These are phyloP conservation scores for Cladosporium sp. DNA, from an alignment of 2,329 filamentous ascomycete species.

Conservation along the genomic window DNA sequence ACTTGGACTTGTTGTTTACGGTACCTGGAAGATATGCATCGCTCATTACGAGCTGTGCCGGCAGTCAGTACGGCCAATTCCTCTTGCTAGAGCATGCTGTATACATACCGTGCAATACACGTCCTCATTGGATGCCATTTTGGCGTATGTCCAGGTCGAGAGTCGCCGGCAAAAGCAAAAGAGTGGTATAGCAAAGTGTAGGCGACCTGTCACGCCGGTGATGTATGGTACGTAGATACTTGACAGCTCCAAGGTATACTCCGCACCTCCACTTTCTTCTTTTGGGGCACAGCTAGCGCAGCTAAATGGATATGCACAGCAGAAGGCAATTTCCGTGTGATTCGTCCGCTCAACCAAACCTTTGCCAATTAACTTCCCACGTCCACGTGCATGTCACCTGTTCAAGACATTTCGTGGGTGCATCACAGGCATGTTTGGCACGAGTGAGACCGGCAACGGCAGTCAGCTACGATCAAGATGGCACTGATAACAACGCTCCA, in stretches of 20 bases:
- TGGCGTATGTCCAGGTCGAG: not conserved
- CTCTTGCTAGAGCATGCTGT: not conserved
- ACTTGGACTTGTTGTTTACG: constrained; percentile 22
- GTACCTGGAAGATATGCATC: constrained; percentile 90
- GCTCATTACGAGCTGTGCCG: constrained; percentile 77
- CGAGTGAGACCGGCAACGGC: not conserved
- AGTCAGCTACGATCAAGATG: not conserved
- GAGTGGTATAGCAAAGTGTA: constrained; percentile 2
- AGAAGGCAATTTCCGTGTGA: constrained; percentile 14
- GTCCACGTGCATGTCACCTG: constrained; percentile 2
- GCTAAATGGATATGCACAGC: not conserved
- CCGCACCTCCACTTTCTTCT: not conserved
- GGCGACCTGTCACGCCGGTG: not conserved
- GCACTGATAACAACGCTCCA: constrained; percentile 10
- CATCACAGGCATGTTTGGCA: not conserved
- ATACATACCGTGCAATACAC: constrained; percentile 65
- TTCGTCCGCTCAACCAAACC: constrained; percentile 16
- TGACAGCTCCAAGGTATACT: not conserved
- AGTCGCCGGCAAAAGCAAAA: not conserved
- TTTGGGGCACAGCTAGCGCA: constrained; percentile 2
- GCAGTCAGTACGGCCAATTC: constrained; percentile 17
- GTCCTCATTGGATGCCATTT: constrained; percentile 48
- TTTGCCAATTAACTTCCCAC: constrained; percentile 1
- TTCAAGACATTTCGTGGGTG: constrained; percentile 1
- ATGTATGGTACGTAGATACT: not conserved